Evolutionary conservation across 1,284 basidiomycete species (phyloP).

Genomic region (Jaminaea rosea): DNA sequence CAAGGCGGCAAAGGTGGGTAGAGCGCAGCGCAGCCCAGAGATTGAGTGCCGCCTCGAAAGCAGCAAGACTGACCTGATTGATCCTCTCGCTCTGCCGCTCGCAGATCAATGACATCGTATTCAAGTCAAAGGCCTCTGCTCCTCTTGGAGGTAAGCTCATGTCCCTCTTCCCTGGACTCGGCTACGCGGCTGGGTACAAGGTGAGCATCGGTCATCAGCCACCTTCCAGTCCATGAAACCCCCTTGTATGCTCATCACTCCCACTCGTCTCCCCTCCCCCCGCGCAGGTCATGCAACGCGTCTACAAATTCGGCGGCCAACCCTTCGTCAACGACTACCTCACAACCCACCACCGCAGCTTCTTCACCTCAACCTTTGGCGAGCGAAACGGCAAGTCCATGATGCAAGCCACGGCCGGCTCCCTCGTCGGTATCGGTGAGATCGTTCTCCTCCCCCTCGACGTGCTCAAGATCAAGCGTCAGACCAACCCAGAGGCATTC

Average conservation of each 20-base stretch:
- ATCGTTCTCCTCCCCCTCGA: conserved; percentile 90
- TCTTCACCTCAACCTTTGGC: conserved; percentile 78
- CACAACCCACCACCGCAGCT: conserved; percentile 62
- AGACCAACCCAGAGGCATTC: conserved; percentile 45
- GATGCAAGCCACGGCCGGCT: conserved; percentile 85
- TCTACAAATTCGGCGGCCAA: conserved; percentile 86
- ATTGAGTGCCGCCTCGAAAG: too few relatives aligned
- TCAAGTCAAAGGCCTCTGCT: conserved; percentile 72
- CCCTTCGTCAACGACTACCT: conserved; percentile 94
- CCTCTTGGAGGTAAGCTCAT: conserved; percentile 60
- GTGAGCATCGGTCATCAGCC: too few relatives aligned
- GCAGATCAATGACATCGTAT: conserved; percentile 69
- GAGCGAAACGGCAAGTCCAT: conserved; percentile 90
- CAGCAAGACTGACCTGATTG: too few relatives aligned
- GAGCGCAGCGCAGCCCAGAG: too few relatives aligned
- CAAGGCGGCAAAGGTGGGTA: conserved; percentile 11
- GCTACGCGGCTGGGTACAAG: conserved; percentile 88
- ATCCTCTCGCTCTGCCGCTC: conserved; percentile 3
- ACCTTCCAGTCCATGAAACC: too few relatives aligned
- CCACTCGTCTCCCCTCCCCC: too few relatives aligned
- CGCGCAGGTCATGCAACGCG: too few relatives aligned
- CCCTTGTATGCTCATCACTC: too few relatives aligned
- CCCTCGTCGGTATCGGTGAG: conserved; percentile 64
- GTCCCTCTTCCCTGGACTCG: conserved; percentile 92
- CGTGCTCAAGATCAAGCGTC: conserved; percentile 91